Conservation (phyloP, 2,329 filamentous ascomycete genomes). For the Nigrospora sphaerica region DNA sequence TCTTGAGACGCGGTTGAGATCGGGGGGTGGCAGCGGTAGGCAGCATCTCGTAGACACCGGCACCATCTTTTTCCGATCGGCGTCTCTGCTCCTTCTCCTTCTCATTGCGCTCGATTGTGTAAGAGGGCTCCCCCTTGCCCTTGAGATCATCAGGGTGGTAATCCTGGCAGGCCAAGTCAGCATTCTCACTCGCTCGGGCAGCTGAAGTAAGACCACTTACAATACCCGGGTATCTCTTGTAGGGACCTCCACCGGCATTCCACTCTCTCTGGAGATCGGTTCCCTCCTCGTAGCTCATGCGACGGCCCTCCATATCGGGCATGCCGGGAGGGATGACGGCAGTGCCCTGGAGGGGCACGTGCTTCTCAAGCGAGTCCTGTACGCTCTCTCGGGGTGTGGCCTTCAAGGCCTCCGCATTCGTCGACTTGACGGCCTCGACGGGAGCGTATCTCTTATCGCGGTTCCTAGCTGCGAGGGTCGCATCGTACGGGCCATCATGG, state of each 20-base stretch:
- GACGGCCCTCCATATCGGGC: slow-evolving; percentile 58
- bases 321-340: slow-evolving; percentile 69
- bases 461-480: slow-evolving; percentile 70
- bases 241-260: slow-evolving; percentile 63
- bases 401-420: slow-evolving; percentile 68
- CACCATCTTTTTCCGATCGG: slow-evolving; percentile 10
- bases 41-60: slow-evolving; percentile 43
- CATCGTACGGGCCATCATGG: slow-evolving; percentile 87
- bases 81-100: slow-evolving; percentile 34
- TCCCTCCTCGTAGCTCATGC: slow-evolving; percentile 79
- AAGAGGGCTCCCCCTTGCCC: slow-evolving; percentile 75
- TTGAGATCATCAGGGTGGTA: slow-evolving; percentile 75
- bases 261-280: slow-evolving; percentile 74
- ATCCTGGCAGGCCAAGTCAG: slow-evolving; percentile 28
- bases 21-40: slow-evolving; percentile 13
- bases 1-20: slow-evolving; percentile 13
- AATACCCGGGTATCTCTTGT: slow-evolving; percentile 66
- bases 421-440: slow-evolving; percentile 65
- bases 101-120: slow-evolving; percentile 59
- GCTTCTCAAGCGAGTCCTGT: slow-evolving; percentile 61
- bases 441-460: slow-evolving; percentile 56
- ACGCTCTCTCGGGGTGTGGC: slow-evolving; percentile 79
- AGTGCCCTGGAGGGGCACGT: slow-evolving; percentile 75
- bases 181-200: neutral
- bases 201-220: slow-evolving; percentile 44